Evolutionary conservation across 2,329 filamentous ascomycete genomes (phyloP), one percentile per base, ranked within the genome.

Genomic region (Aspergillus viridinutans): DNA sequence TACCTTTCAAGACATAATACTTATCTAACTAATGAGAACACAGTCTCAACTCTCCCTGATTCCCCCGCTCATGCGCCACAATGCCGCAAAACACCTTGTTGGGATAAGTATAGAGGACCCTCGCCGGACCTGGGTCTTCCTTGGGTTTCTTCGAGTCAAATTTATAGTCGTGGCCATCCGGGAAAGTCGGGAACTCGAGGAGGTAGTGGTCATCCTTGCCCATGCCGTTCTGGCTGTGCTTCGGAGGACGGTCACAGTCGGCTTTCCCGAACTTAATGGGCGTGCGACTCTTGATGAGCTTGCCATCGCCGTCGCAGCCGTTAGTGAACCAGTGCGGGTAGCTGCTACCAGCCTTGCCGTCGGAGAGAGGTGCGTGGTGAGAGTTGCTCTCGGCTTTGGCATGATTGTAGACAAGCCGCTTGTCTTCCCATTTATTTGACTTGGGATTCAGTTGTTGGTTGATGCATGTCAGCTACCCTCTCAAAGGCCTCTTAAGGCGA

Each of bases 141-240:
- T 51, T 51, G n/a, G 49, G 49, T 40, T 51, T 51, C 49, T 51
- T 51, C 26, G 49, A 51, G 43, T 47, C 21, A 23, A 47, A 47
- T 12, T 51, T 51, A 23, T 51, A 42, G 12, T 51, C n/a, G 12
- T 51, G 28, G 14, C 49, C 49, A 25, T 51, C 49, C 2, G 49
- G n/a, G n/a, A 51, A 35, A 5, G 35, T 38, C 5, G 32, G 49
- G 25, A 51, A 51, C 32, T 42, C 49, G 32, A 51, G 20, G 4
- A 51, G 49, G 3, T 51, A 51, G 38, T 51, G 49, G 29, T 51
- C 49, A n/a, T 38, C 20, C 20, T n/a, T n/a, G 49, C 29, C 49
- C 6, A 8, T 17, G 29, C 49, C 49, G 20, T 51, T 23, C 14
- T 38, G 17, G 49, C 49, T 40, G 20, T 51, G 49, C n/a, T 23